Conservation (phyloP, 768 basidiomycete species). For the Tulasnella sp. region DNA sequence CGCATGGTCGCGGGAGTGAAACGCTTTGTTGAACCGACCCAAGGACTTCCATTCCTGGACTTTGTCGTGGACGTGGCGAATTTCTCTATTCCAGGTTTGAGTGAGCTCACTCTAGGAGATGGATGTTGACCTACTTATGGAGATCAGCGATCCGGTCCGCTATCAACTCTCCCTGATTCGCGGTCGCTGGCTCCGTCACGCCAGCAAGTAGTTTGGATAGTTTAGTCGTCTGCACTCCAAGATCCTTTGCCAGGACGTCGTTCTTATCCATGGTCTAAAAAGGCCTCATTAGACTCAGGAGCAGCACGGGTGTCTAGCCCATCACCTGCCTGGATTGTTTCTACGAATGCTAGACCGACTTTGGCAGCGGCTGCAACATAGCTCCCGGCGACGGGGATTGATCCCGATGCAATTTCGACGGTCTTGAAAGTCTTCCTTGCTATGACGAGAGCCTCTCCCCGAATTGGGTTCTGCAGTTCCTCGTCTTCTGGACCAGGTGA, state of each 20-base stretch:
- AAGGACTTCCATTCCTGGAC: neutral
- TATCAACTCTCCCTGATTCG: neutral
- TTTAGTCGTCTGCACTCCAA: neutral
- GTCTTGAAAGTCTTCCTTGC: neutral
- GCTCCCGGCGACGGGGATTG: neutral
- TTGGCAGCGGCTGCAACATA: neutral
- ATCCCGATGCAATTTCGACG: neutral
- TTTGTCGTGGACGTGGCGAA: neutral
- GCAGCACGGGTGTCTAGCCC: fast-evolving
- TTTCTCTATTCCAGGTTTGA: neutral
- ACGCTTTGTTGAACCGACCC: neutral
- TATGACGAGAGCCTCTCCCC: neutral
- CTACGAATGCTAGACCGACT: neutral
- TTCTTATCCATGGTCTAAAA: neutral
- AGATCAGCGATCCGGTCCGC: neutral
- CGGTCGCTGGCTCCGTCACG: neutral
- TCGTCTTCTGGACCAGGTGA: neutral
- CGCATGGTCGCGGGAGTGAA: neutral
- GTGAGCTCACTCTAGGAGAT: neutral
- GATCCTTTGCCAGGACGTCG: neutral
- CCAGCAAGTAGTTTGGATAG: neutral
- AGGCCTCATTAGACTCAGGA: neutral
- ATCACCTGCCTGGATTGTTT: neutral
- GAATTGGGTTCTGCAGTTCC: neutral
- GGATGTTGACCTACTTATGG: neutral